Conservation (phyloP, 2,329 filamentous ascomycete genomes). For the Mycosphaerella arachidis region DNA sequence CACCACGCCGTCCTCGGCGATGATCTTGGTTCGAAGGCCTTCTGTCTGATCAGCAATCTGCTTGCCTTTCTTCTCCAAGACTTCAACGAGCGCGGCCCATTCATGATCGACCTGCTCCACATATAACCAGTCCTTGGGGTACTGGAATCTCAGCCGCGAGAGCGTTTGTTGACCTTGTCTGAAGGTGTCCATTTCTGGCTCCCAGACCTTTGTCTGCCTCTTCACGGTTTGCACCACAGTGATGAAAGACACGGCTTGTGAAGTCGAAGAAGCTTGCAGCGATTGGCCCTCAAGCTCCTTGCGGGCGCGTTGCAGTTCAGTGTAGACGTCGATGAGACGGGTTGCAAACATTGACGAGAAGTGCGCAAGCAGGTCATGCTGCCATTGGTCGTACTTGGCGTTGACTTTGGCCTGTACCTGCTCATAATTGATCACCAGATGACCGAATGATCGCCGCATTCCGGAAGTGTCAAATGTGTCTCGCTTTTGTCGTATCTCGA, state of each 20-base stretch:
- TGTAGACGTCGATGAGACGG: conserved; percentile 87
- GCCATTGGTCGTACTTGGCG: conserved; percentile 99
- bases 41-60: conserved; percentile 96
- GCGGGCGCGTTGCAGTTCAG: conserved; percentile 84
- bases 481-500: conserved; percentile 92
- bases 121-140: conserved; percentile 88
- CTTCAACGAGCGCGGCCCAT: conserved; percentile 89
- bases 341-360: conserved; percentile 85
- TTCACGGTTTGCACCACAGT: conserved; percentile 96
- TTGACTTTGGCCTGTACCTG: conserved; percentile 99
- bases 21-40: conserved; percentile 88
- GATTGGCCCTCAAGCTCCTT: conserved; percentile 88
- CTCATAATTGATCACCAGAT: conserved; percentile 93
- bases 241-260: conserved; percentile 96
- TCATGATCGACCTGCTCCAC: conserved; percentile 95
- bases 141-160: conserved; percentile 86
- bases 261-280: conserved; percentile 89
- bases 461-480: conserved; percentile 97
- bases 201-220: conserved; percentile 88
- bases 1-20: conserved; percentile 87
- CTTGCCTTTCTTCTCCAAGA: conserved; percentile 86
- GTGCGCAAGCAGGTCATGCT: conserved; percentile 91
- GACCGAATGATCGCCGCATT: conserved; percentile 85
- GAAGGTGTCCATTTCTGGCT: conserved; percentile 92
- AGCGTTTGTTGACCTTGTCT: conserved; percentile 91